Evolutionary conservation across 2,329 filamentous ascomycete species (phyloP), one percentile per base, ranked within the genome.

Genomic region (Dactylellina drechsleri): DNA sequence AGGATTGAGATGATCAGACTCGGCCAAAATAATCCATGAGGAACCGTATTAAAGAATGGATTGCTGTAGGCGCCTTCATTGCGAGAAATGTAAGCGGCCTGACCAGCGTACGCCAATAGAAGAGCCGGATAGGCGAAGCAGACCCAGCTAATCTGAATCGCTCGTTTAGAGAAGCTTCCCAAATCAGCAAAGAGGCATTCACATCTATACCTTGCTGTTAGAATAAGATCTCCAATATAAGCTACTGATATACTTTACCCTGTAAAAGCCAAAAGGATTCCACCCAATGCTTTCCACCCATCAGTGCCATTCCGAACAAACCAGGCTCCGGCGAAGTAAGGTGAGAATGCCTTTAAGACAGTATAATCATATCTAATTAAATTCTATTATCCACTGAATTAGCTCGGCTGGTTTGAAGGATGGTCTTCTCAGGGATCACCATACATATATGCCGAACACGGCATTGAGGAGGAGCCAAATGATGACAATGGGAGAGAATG

Each of bases 71-170:
- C 88, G 10, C 86, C 86, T 0, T 85, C 85, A 68, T 87, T 81
- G 1, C 83, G 81, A 75, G 85, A 87, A 73, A 93, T 91, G 79
- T 87, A 91, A 1, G 91, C 90, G 0, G 90, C 91, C 82, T 93
- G 91, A 0, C 91, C 91, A 67, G 87, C 86, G 79, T 92, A 92
- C 0, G 88, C 86, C 12, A 90, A 80, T 0, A 90, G 80, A 16
- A 90, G 83, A 78, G 90, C 92, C 0, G 91, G 91, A 76, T 88
- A 91, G 1, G 87, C 86, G 77, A 88, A 88, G 60, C 84, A 84
- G 2, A 92, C 83, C 91, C 91, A 93, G 50, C 87, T 90, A 15
- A 93, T 84, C 79, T 92, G 90, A 60, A 93, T 88, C 0, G 91
- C 90, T 78, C 59, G 86, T 85, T 80, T 86, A 87, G 81, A 79